These are phyloP conservation scores for Pseudogymnoascus destructans DNA, from an alignment of 2,329 filamentous ascomycete species.

Conservation along the genomic window DNA sequence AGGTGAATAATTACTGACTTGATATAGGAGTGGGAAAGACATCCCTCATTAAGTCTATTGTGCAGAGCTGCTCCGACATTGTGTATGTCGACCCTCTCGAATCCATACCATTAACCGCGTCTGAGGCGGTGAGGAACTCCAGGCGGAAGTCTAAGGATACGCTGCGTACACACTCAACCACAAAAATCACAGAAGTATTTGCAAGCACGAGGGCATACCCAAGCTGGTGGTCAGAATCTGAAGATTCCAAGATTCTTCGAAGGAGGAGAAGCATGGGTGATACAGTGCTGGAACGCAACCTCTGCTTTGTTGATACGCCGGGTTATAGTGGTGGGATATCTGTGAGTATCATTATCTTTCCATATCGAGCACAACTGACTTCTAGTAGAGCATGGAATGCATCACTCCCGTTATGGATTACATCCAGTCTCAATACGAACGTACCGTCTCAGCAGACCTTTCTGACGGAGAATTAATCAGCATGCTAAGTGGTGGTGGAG, in stretches of 20 bases:
- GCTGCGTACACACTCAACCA: conserved; percentile 22
- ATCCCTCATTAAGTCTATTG: conserved; percentile 74
- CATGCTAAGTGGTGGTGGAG: conserved; percentile 69
- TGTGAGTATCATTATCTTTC: conserved; percentile 28
- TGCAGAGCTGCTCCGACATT: conserved; percentile 79
- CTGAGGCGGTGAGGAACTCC: conserved; percentile 20
- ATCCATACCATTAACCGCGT: conserved; percentile 25
- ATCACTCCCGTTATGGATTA: conserved; percentile 54
- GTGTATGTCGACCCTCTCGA: conserved; percentile 70
- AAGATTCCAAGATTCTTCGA: conserved; percentile 46
- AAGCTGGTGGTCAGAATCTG: conserved; percentile 74
- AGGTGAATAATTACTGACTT: conserved; percentile 12
- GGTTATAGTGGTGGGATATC: conserved; percentile 43
- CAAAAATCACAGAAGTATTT: conserved; percentile 51
- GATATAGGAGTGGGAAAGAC: conserved; percentile 68
- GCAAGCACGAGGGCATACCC: conserved; percentile 78
- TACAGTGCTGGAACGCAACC: conserved; percentile 72
- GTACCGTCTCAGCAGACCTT: conserved; percentile 46
- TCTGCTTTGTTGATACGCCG: conserved; percentile 85
- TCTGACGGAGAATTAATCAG: conserved; percentile 62
- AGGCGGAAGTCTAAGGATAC: conserved; percentile 18
- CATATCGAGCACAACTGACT: conserved; percentile 19
- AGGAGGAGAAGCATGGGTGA: conserved; percentile 62
- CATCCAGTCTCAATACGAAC: conserved; percentile 55
- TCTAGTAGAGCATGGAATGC: conserved; percentile 36